phyloP scores from a whole-genome alignment of 2,329 filamentous ascomycete species.

The Cercospora zeina region DNA sequence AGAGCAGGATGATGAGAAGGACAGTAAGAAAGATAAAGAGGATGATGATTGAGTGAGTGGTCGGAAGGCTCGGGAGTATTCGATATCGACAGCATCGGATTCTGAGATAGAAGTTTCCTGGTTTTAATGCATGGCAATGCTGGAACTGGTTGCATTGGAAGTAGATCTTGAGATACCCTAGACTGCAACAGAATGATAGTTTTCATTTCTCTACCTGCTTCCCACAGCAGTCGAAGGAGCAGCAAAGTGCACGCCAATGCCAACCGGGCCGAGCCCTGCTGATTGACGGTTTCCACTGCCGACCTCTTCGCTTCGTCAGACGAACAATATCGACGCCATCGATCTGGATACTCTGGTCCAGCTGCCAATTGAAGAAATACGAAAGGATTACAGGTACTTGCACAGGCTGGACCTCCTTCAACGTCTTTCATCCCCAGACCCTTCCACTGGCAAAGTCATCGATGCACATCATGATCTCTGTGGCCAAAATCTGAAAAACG shows the following conservation, averaged over 20 bases:
- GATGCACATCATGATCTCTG: constrained; percentile 49
- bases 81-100: constrained; percentile 1
- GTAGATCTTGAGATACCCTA: constrained; percentile 16
- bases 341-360: neutral
- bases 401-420: too few relatives aligned
- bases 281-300: neutral
- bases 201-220: neutral
- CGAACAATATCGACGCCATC: neutral
- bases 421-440: too few relatives aligned
- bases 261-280: neutral
- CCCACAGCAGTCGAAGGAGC: neutral
- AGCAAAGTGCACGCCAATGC: neutral
- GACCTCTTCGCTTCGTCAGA: neutral
- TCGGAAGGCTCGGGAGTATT: neutral
- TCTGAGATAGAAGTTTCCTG: neutral
- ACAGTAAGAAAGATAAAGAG: constrained; percentile 55
- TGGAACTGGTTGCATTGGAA: neutral
- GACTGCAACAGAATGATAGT: constrained; percentile 8
- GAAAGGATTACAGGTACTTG: neutral
- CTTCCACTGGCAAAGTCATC: constrained; percentile 46
- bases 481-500: constrained; percentile 39
- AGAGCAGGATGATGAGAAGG: constrained; percentile 56
- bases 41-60: constrained; percentile 41
- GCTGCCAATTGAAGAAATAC: neutral
- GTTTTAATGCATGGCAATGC: constrained; percentile 8